Evolutionary conservation across 441 rosid species (phyloP), one percentile per base, ranked within the genome.

Genomic region (Eugenia klotzschiana): DNA sequence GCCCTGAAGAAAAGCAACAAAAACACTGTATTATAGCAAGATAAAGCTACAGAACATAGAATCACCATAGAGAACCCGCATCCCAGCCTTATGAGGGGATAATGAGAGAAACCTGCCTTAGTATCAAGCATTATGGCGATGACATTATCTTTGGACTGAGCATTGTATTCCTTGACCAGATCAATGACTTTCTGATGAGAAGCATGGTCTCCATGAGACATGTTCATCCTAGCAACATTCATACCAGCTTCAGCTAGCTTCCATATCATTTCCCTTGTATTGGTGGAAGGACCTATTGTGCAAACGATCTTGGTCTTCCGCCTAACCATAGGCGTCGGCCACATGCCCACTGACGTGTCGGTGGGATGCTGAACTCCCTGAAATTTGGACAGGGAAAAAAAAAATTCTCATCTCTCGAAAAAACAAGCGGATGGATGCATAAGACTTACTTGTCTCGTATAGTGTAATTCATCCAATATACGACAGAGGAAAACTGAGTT

Each of bases 171-270:
- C 87, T 95, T 94, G 26, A 97, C 98, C 90, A 95, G 88, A 88
- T 97, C 98, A 86, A 97, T 95, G 83, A 93, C 96, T 89, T 95
- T 94, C 92, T 94, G 91, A 86, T 97, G 99, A 40, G 99, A 95
- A 50, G 97, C 92, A 86, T 95, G 98, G 87, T 97, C 99, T 52
- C 99, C 99, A 64, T 95, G 98, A 83, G 98, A 97, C 99, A 95
- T 94, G 85, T 97, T 97, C 93, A 97, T 12, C 72, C 98, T 89
- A 82, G 99, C 98, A 86, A 95, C 99, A 77, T 97, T 95, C 98
- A 97, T 97, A 64, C 98, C 98, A 81, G 98, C 92, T 89, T 97
- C 98, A 29, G 99, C 98, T 81, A 92, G 84, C 86, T 91, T 91
- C 95, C 95, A 91, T 88, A 93, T 93, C 95, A 93, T 93, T 86